phyloP scores from a whole-genome alignment of 2,329 filamentous ascomycete species.

The Neonectria magnoliae region DNA sequence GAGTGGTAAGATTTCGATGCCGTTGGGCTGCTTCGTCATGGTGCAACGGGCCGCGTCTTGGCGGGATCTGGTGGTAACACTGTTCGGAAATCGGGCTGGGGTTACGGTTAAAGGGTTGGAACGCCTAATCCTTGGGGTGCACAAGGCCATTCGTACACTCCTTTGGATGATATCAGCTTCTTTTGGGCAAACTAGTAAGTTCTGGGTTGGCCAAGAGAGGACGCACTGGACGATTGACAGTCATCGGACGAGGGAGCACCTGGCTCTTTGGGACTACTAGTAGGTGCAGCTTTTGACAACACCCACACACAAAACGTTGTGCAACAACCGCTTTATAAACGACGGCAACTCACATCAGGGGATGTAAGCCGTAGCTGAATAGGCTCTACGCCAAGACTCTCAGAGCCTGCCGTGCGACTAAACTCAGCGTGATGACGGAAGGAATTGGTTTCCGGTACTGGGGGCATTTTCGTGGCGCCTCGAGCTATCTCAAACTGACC shows the following conservation, averaged over 20 bases:
- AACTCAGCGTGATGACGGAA: not conserved
- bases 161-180: too few species aligned
- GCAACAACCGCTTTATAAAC: not conserved
- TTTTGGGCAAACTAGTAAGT: too few species aligned
- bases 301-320: not conserved
- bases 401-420: not conserved
- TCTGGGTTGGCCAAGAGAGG: not conserved
- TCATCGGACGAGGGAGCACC: not conserved
- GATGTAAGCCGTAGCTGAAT: not conserved
- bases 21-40: not conserved
- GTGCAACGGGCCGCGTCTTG: not conserved
- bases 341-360: not conserved
- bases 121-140: too few species aligned
- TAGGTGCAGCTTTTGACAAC: not conserved
- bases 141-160: too few species aligned
- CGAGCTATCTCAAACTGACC: not conserved
- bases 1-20: too few species aligned
- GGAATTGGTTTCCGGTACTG: not conserved
- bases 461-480: not conserved
- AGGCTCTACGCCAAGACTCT: not conserved
- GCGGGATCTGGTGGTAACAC: too few species aligned
- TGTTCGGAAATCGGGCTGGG: too few species aligned
- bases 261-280: not conserved
- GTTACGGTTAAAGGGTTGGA: too few species aligned
- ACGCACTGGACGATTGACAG: not conserved